Evolutionary conservation across 176 grass and related monocot genomes (phyloP).

Genomic region (Carex scoparia): DNA sequence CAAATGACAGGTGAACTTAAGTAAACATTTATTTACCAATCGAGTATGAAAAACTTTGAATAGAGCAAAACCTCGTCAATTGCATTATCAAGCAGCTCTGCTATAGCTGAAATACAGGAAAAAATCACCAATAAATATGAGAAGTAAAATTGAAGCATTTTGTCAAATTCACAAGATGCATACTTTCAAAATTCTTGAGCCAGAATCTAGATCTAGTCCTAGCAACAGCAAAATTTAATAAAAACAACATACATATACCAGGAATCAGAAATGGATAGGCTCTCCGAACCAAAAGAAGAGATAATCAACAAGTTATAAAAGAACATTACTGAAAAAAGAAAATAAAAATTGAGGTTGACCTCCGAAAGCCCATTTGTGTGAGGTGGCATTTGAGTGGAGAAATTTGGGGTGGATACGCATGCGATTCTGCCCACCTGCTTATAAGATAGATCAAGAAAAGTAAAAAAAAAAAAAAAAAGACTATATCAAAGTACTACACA

Average conservation of each 20-base stretch:
- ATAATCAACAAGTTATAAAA: neutral
- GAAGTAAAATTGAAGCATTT: conserved; percentile 23
- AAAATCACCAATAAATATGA: conserved; percentile 12
- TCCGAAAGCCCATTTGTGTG: conserved; percentile 64
- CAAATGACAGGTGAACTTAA: neutral
- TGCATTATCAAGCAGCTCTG: conserved; percentile 57
- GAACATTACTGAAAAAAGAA: neutral
- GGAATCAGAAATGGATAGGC: no score
- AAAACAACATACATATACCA: neutral
- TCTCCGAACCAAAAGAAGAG: neutral
- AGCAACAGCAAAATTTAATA: neutral
- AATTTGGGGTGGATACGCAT: conserved; percentile 61
- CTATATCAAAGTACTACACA: neutral
- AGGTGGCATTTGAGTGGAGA: conserved; percentile 68
- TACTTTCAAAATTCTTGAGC: neutral
- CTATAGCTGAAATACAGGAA: conserved; percentile 45
- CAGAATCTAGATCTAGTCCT: neutral
- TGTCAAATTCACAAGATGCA: neutral
- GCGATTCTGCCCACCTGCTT: conserved; percentile 37
- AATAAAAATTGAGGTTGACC: conserved; percentile 30
- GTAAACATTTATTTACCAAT: neutral
- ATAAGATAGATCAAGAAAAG: conserved; percentile 7
- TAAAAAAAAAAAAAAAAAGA: conserved; percentile 28
- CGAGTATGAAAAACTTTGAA: conserved; percentile 3
- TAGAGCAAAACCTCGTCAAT: conserved; percentile 55